These are phyloP conservation scores for Xylariomycetidae sp. DNA, from an alignment of 2,329 filamentous ascomycete species.

Conservation along the genomic window DNA sequence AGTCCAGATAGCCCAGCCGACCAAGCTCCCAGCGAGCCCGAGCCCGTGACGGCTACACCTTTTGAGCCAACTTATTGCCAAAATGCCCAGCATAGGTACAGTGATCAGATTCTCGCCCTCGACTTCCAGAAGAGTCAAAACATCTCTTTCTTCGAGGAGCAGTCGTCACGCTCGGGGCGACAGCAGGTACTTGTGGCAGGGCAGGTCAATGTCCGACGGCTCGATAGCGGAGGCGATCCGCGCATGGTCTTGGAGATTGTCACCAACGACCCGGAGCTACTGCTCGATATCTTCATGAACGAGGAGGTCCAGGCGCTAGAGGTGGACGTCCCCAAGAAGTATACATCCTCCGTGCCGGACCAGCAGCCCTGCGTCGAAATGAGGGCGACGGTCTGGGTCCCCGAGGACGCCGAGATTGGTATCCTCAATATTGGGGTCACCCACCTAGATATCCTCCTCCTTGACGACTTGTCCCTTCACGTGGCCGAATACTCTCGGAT, in stretches of 20 bases:
- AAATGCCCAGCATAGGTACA: slow-evolving; percentile 22
- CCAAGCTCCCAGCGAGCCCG: slow-evolving; percentile 1
- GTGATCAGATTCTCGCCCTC: slow-evolving; percentile 26
- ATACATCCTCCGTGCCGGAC: slow-evolving; percentile 22
- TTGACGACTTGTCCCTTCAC: slow-evolving; percentile 31
- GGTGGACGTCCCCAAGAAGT: slow-evolving; percentile 33
- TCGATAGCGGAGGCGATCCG: slow-evolving; percentile 28
- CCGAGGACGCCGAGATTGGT: slow-evolving; percentile 33
- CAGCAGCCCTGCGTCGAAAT: slow-evolving; percentile 43
- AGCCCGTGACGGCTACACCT: slow-evolving; percentile 8
- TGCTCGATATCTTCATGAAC: slow-evolving; percentile 29
- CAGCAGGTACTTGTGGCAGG: slow-evolving; percentile 37
- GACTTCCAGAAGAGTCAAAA: slow-evolving; percentile 31
- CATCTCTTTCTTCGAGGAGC: slow-evolving; percentile 37
- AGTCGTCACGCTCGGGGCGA: slow-evolving; percentile 19
- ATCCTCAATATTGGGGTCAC: slow-evolving; percentile 30
- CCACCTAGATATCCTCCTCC: slow-evolving; percentile 34
- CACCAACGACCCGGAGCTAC: slow-evolving; percentile 39
- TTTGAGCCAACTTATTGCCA: slow-evolving; percentile 18
- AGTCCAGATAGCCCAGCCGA: too few relatives aligned
- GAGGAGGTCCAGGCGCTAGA: slow-evolving; percentile 32
- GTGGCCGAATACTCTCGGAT: slow-evolving; percentile 32
- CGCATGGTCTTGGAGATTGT: slow-evolving; percentile 39
- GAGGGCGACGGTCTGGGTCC: slow-evolving; percentile 42
- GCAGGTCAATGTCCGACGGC: slow-evolving; percentile 38